These are phyloP conservation scores for Fusarium ambrosium DNA, from an alignment of 2,329 filamentous ascomycete species.

Conservation along the genomic window DNA sequence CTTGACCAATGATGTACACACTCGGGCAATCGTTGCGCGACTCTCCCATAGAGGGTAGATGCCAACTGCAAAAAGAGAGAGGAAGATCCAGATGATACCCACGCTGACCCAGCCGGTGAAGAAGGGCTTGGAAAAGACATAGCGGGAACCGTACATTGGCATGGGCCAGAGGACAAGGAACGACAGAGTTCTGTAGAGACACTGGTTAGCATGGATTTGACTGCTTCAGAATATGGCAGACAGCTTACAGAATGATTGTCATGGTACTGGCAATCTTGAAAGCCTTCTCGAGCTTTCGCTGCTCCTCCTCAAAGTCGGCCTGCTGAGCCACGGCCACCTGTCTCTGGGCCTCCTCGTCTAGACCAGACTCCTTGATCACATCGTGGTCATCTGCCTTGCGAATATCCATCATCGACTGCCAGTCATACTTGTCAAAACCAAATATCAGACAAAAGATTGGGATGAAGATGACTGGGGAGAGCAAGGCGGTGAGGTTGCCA, in stretches of 20 bases:
- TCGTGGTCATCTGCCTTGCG: constrained; percentile 84
- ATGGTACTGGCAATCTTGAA: constrained; percentile 59
- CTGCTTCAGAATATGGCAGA: neutral
- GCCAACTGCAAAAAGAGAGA: constrained; percentile 78
- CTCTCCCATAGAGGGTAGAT: constrained; percentile 87
- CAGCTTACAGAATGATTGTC: constrained; percentile 48
- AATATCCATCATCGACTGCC: constrained; percentile 84
- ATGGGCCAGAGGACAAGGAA: constrained; percentile 76
- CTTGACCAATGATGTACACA: constrained; percentile 20
- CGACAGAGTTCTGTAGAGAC: constrained; percentile 64
- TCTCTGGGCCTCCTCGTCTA: constrained; percentile 54
- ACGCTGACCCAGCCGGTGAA: constrained; percentile 81
- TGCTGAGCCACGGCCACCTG: constrained; percentile 36
- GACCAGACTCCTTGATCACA: constrained; percentile 70
- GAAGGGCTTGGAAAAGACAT: constrained; percentile 72
- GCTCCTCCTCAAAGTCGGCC: constrained; percentile 58
- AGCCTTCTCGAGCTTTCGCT: constrained; percentile 64
- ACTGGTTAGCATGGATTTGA: constrained; percentile 15
- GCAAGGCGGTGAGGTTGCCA: constrained; percentile 84
- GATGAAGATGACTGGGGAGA: constrained; percentile 80
- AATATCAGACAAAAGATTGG: constrained; percentile 76
- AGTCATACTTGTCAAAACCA: constrained; percentile 81
- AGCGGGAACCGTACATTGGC: constrained; percentile 86
- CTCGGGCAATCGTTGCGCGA: constrained; percentile 63
- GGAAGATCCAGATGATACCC: constrained; percentile 80